Base-by-base conservation (phyloP, 2,329 filamentous ascomycete genomes). In the Ascochyta clinopodiicola region DNA sequence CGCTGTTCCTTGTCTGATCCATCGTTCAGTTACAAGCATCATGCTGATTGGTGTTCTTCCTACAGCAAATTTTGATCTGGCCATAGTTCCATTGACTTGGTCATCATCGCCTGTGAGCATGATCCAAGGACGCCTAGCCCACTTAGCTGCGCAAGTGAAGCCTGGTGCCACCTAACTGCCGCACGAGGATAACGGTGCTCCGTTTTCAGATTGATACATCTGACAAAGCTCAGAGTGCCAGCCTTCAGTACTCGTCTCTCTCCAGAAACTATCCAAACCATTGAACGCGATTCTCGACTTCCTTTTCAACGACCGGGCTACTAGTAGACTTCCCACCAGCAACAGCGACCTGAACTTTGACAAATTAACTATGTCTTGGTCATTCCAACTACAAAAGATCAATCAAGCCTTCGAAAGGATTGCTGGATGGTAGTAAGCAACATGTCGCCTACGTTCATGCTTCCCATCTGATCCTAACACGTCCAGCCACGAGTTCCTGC, bases 371-470 rank as follows among this genome's bases (percentile, higher is more conserved):
- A 73, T 72, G 70, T 72, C 71, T 38, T 73, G 65, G 56, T 60
- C 61, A 8, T 73, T 67, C 43, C 62, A 71, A 22, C 37, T 73
- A 8, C 66, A 74, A 24, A 66, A 64, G 44, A 72, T 74, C 53
- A 73, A 73, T 25, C 56, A 64, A 7, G 68, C 67, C 15, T 72
- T 74, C 34, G 70, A 73, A n/a, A 66, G 60, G 17, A 67, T 73
- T 37, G 70, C 64, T 17, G 47, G 46, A 12, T 73, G 70, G 71
- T 73, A 74, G 69, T 71, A 60, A 47, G 68, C 61, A 8, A 8
- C 13, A 10, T 21, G n/a, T 35, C 12, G 3, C 6, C 1, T 17
- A 35, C n/a, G n/a, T n/a, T 34, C 32, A 7, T 17, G 12, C 24
- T 7, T 9, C 4, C 13, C 36, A 38, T 36, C 21, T 19, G 12